A percentile compares a stretch with the other conserved stretches of the same genome.
phyloP scores from a whole-genome alignment of 495 filamentous ascomycete species.

The Annulohypoxylon bovei region DNA sequence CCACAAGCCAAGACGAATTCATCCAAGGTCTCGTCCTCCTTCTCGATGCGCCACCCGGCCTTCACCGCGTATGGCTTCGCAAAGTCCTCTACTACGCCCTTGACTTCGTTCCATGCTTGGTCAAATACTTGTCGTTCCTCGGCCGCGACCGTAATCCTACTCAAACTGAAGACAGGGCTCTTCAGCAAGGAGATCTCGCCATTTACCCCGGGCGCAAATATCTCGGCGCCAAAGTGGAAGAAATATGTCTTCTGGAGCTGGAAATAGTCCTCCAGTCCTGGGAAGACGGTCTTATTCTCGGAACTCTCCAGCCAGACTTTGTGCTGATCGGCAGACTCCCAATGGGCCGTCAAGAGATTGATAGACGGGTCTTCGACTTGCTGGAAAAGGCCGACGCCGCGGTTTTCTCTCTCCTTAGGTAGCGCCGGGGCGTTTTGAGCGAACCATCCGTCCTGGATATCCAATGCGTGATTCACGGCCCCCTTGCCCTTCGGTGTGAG shows the following conservation, averaged over 20 bases:
- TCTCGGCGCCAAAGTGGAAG: conserved; percentile 52
- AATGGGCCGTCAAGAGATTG: conserved; percentile 61
- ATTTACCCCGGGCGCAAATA: conserved; percentile 43
- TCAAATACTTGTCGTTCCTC: conserved; percentile 55
- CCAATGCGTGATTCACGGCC: conserved; percentile 41
- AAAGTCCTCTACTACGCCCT: conserved; percentile 53
- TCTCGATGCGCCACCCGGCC: conserved; percentile 62
- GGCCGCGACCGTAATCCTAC: conserved; percentile 53
- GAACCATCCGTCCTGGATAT: conserved; percentile 51
- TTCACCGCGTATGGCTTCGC: conserved; percentile 50
- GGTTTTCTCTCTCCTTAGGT: conserved; percentile 29
- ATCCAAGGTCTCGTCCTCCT: conserved; percentile 50
- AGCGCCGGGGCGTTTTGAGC: conserved; percentile 45
- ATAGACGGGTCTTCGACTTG: conserved; percentile 59
- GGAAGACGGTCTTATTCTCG: conserved; percentile 45
- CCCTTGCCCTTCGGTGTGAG: conserved; percentile 39
- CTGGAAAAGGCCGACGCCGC: conserved; percentile 50
- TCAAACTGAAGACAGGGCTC: conserved; percentile 57
- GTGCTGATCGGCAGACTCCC: conserved; percentile 61
- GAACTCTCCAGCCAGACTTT: conserved; percentile 57
- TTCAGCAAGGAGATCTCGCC: conserved; percentile 45
- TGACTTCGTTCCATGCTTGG: conserved; percentile 52
- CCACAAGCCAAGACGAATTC: conserved; percentile 64
- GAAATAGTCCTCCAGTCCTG: conserved; percentile 37
- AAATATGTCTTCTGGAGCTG: conserved; percentile 51